Conservation (phyloP, 2,329 filamentous ascomycete genomes). For the Thermothelomyces thermophilus region DNA sequence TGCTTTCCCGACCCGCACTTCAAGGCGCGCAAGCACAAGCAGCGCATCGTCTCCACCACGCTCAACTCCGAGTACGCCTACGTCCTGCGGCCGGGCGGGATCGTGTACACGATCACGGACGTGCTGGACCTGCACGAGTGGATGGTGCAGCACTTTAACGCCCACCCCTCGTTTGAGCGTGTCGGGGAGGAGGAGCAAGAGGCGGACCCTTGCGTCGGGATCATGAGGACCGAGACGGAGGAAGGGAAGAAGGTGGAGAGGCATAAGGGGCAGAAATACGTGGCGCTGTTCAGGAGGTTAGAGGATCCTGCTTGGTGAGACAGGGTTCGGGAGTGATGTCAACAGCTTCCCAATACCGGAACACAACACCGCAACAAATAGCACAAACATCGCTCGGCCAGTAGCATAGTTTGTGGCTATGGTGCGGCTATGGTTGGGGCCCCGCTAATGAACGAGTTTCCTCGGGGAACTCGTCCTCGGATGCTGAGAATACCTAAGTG, state of each 20-base stretch:
- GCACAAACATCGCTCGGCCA: no score
- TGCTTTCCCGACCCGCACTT: conserved; percentile 99
- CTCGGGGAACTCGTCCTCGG: no score
- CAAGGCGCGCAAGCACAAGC: conserved; percentile 95
- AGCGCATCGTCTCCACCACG: conserved; percentile 82
- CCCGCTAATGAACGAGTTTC: no score
- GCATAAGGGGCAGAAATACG: conserved; percentile 84
- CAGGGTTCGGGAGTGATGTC: background rate
- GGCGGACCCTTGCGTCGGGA: conserved; percentile 61
- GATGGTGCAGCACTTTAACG: conserved; percentile 84
- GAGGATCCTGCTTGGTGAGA: conserved; percentile 54
- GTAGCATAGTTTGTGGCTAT: no score
- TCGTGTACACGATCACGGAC: conserved; percentile 95
- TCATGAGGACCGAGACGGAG: conserved; percentile 82
- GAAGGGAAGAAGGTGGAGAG: conserved; percentile 95
- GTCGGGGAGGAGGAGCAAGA: conserved; percentile 61
- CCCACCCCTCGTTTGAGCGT: conserved; percentile 71
- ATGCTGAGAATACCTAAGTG: no score
- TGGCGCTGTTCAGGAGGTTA: conserved; percentile 76
- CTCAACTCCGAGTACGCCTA: conserved; percentile 93
- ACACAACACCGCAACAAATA: no score
- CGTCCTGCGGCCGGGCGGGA: conserved; percentile 72
- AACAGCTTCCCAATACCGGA: background rate
- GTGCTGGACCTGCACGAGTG: conserved; percentile 89
- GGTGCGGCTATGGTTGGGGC: no score